Evolutionary conservation across 331 rosid genomes (phyloP).

Genomic region (Phaseolus coccineus): DNA sequence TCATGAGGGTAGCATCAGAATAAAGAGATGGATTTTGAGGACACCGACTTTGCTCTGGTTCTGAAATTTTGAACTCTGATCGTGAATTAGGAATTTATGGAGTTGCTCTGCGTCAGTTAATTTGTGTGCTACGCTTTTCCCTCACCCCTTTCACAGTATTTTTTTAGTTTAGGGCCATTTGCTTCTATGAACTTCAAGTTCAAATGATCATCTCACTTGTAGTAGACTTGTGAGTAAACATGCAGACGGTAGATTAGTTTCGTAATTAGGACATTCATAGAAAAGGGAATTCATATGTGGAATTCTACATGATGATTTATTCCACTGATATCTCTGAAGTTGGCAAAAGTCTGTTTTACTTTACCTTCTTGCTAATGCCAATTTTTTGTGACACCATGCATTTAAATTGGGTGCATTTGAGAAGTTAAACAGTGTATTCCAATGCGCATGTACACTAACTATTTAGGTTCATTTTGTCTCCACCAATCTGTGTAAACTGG

Average conservation of each 20-base stretch:
- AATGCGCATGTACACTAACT: not conserved
- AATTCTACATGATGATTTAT: conserved; percentile 17
- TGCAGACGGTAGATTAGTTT: not conserved
- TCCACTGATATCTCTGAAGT: conserved; percentile 30
- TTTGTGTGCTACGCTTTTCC: not conserved
- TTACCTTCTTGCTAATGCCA: not conserved
- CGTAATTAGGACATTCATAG: not conserved
- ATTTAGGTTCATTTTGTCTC: not conserved
- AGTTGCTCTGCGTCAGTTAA: not conserved
- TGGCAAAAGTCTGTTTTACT: not conserved
- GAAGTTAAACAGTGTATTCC: not conserved
- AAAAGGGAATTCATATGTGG: not conserved
- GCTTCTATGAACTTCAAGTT: conserved; percentile 12
- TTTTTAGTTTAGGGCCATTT: not conserved
- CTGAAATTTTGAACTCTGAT: conserved; percentile 6
- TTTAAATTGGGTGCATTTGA: conserved; percentile 6
- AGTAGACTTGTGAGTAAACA: not conserved
- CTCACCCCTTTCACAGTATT: not conserved
- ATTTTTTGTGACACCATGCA: not conserved
- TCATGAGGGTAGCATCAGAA: too few species aligned
- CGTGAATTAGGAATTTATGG: not conserved
- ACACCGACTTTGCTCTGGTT: conserved; percentile 11
- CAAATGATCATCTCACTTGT: not conserved
- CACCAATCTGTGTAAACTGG: not conserved
- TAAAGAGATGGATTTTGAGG: too few species aligned